A percentile compares a stretch with the other conserved stretches of the same genome.
Conservation (phyloP, 2,329 filamentous ascomycete species). For the Cladophialophora bantiana region DNA sequence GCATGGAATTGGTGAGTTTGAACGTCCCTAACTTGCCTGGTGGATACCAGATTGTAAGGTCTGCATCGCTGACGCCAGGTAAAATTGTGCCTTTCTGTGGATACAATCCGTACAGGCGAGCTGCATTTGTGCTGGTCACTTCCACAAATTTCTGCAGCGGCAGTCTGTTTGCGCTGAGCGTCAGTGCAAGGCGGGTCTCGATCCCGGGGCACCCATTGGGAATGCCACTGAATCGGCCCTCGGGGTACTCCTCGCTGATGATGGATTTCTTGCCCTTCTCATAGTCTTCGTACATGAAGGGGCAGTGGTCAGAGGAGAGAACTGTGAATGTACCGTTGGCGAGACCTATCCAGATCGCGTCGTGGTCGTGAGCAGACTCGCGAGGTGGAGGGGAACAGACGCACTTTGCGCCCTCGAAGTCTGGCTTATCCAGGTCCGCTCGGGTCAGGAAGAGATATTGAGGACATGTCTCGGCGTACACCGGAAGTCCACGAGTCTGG, state of each 20-base stretch:
- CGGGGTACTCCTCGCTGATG: constrained; percentile 54
- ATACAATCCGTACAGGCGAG: constrained; percentile 65
- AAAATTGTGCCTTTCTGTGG: constrained; percentile 59
- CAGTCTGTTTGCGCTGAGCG: constrained; percentile 52
- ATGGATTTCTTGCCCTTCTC: constrained; percentile 58
- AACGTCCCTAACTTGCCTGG: constrained; percentile 51
- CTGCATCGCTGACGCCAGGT: constrained; percentile 61
- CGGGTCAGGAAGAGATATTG: constrained; percentile 65
- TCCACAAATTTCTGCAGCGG: constrained; percentile 61
- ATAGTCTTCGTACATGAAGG: constrained; percentile 59
- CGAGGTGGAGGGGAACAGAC: constrained; percentile 62
- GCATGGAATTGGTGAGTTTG: constrained; percentile 58
- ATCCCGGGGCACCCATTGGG: constrained; percentile 66
- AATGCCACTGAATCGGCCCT: constrained; percentile 61
- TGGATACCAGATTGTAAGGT: constrained; percentile 66
- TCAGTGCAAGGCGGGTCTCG: constrained; percentile 62
- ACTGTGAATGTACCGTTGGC: constrained; percentile 63
- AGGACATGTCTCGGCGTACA: constrained; percentile 65
- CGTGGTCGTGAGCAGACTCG: constrained; percentile 57
- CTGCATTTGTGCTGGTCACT: constrained; percentile 62
- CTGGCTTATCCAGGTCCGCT: constrained; percentile 52
- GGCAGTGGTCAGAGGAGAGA: constrained; percentile 60
- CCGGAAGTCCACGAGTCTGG: constrained; percentile 58
- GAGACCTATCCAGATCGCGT: constrained; percentile 60
- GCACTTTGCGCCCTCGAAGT: constrained; percentile 59